These are phyloP conservation scores for Fusarium sororula DNA, from an alignment of 2,329 filamentous ascomycete species.

Conservation along the genomic window DNA sequence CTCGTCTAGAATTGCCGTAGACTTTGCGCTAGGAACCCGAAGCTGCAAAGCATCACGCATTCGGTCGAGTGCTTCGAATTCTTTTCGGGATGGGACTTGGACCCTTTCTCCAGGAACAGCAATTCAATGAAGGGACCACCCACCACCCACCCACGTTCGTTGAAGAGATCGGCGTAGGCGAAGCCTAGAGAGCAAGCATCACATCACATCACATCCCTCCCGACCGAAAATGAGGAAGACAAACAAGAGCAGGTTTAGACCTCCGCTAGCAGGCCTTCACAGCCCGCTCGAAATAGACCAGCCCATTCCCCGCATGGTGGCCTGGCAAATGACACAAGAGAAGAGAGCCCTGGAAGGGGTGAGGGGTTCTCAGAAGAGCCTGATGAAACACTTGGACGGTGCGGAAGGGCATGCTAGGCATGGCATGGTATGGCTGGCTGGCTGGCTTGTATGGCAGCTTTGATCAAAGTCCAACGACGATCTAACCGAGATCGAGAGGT, in stretches of 20 bases:
- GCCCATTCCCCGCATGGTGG: conserved; percentile 32
- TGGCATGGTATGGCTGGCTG: background rate
- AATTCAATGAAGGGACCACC: conserved; percentile 1
- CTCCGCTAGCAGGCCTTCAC: conserved; percentile 20
- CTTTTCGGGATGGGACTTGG: background rate
- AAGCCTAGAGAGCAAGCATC: conserved; percentile 20
- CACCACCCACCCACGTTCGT: conserved; percentile 7
- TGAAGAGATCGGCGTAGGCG: conserved; percentile 32
- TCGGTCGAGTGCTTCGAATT: conserved; percentile 5
- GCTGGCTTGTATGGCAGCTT: conserved; percentile 1
- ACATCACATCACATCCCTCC: background rate
- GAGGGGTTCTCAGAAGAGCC: conserved; percentile 18
- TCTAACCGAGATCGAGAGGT: conserved; percentile 39
- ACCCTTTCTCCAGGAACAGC: conserved; percentile 15
- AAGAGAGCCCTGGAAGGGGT: background rate
- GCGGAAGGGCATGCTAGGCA: background rate
- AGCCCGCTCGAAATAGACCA: conserved; percentile 38
- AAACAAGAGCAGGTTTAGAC: conserved; percentile 23
- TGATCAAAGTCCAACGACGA: conserved; percentile 19
- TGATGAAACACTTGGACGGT: conserved; percentile 29
- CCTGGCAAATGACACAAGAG: conserved; percentile 37
- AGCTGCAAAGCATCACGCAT: conserved; percentile 9
- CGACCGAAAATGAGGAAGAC: conserved; percentile 14
- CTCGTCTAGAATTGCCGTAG: conserved; percentile 15
- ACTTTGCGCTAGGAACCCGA: conserved; percentile 24